Evolutionary conservation across 352 stramenopile genomes (phyloP), one percentile per base, ranked within the genome.

Genomic region (Thraustochytrium aureum): DNA sequence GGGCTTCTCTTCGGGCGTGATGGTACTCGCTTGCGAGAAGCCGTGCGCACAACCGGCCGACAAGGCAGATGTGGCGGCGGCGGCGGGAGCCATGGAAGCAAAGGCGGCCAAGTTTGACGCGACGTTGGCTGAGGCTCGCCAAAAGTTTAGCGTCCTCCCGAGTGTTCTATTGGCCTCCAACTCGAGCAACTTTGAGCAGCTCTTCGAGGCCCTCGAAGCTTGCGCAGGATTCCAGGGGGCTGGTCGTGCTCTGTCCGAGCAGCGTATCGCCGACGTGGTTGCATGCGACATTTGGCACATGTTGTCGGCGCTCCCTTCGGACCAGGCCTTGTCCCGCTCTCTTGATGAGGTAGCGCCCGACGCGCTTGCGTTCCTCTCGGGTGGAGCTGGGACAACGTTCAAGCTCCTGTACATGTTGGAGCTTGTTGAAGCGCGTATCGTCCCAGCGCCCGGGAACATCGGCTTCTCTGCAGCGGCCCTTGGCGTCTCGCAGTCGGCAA

Each of bases 391-490:
- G n/a, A 39, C 56, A 17, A 10, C 10, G 10, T 26, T 26, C 37
- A 79, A 79, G 69, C 32, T 79, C 22, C 69, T 79, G 37, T 79
- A 79, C 41, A 35, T 67, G 32, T 17, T 79, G 26, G 50, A 79
- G 37, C 50, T 79, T 2, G 43, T 74, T 10, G 69, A 79, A 38
- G 33, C 69, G 4, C 22, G 41, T 14, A 37, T 79, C 32, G 59
- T 17, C 26, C 26, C 17, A 26, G 17, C 37, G 37, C 41, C 66
- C 2, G 45, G 35, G 14, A 56, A 56, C 17, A 56, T n/a, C n/a
- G n/a, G n/a, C n/a, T n/a, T n/a, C n/a, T n/a, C n/a, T n/a, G n/a
- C n/a, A n/a, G n/a, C n/a, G n/a, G n/a, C n/a, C n/a, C n/a, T n/a
- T n/a, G n/a, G n/a, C n/a, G n/a, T n/a, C n/a, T n/a, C n/a, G n/a